These are phyloP conservation scores for Fusarium sp. DNA, from an alignment of 2,329 filamentous ascomycete species.

Conservation along the genomic window DNA sequence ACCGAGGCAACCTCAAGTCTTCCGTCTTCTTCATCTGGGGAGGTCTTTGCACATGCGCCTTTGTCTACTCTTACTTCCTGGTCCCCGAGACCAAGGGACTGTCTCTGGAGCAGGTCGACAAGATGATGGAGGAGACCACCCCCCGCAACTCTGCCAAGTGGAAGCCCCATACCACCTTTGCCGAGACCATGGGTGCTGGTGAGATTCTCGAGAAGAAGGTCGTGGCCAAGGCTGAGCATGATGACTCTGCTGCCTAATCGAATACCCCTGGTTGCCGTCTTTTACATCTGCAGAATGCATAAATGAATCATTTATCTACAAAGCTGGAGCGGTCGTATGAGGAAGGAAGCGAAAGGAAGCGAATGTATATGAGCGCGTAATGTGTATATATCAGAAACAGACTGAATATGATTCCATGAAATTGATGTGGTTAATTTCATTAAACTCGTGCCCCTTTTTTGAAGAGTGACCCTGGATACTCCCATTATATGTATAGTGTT, in stretches of 20 bases:
- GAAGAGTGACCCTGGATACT: neutral
- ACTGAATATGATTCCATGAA: constrained; percentile 26
- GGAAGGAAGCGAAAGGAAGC: neutral
- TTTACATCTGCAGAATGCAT: constrained; percentile 6
- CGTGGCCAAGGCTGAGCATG: constrained; percentile 45
- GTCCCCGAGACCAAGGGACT: constrained; percentile 81
- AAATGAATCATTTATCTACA: constrained; percentile 24
- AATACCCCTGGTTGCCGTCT: neutral
- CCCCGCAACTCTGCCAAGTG: constrained; percentile 81
- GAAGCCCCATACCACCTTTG: constrained; percentile 78
- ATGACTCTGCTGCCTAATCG: constrained; percentile 46
- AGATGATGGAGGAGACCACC: constrained; percentile 89
- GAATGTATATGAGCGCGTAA: constrained; percentile 34
- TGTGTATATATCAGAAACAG: constrained; percentile 38
- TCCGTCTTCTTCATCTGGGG: constrained; percentile 84
- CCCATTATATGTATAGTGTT: neutral
- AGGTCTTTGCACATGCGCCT: constrained; percentile 68
- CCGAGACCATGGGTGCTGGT: constrained; percentile 52
- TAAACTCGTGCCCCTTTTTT: neutral
- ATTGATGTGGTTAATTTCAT: constrained; percentile 1
- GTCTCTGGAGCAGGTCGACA: constrained; percentile 82
- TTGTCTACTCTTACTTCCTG: constrained; percentile 78
- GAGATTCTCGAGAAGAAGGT: constrained; percentile 46
- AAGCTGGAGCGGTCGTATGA: neutral
- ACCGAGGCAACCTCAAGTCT: constrained; percentile 59